These are phyloP conservation scores for Xerocomellus amylosporus DNA, from an alignment of 768 basidiomycete genomes.

Conservation along the genomic window DNA sequence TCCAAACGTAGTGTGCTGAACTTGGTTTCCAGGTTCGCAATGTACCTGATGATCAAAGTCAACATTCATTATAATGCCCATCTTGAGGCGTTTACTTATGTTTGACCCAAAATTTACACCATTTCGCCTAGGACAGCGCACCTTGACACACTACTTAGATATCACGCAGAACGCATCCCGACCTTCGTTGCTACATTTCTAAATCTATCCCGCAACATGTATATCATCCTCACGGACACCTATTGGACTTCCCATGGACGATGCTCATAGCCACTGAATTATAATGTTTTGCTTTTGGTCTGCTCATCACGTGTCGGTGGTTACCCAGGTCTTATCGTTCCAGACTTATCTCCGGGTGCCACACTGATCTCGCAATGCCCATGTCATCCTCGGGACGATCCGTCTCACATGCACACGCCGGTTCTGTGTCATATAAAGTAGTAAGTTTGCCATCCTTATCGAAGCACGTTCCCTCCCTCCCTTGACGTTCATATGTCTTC, in stretches of 20 bases:
- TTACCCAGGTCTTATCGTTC: conserved; percentile 12
- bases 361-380: not conserved
- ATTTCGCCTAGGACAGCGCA: conserved; percentile 1
- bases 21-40: conserved; percentile 50
- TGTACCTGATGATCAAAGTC: conserved; percentile 44
- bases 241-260: conserved; percentile 14
- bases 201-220: conserved; percentile 11
- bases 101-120: not conserved
- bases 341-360: conserved; percentile 3
- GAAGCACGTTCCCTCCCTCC: not conserved
- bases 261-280: conserved; percentile 6
- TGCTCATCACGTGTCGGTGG: conserved; percentile 7
- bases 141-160: conserved; percentile 18
- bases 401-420: not conserved
- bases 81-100: conserved; percentile 4
- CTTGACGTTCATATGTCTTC: conserved; percentile 36
- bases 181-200: conserved; percentile 10
- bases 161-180: conserved; percentile 8
- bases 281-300: not conserved
- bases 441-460: not conserved
- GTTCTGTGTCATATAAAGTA: conserved; percentile 4
- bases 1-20: conserved; percentile 9
- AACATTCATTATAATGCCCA: conserved; percentile 24
- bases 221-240: conserved; percentile 20
- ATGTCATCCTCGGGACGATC: not conserved